Conservation (phyloP, 2,329 filamentous ascomycete species). For the Emmonsiellopsis sp. region DNA sequence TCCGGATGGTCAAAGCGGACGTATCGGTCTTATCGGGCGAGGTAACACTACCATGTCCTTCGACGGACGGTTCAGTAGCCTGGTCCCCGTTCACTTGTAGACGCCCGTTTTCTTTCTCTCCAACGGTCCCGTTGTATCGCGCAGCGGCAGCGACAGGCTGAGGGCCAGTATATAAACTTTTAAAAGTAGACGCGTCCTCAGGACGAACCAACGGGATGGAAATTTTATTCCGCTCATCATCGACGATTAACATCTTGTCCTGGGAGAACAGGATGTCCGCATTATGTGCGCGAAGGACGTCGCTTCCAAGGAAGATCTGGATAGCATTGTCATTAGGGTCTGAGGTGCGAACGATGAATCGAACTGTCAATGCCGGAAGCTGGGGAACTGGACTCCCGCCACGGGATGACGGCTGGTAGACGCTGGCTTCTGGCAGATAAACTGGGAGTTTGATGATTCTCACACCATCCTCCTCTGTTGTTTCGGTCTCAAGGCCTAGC, state of each 20-base stretch:
- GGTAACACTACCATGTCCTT: slow-evolving; percentile 20
- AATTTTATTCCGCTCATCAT: slow-evolving; percentile 76
- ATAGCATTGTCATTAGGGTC: slow-evolving; percentile 49
- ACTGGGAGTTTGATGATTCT: slow-evolving; percentile 68
- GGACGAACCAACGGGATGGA: slow-evolving; percentile 87
- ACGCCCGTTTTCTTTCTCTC: not conserved
- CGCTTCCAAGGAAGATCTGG: slow-evolving; percentile 82
- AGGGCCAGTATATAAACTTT: slow-evolving; percentile 56
- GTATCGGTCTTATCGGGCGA: slow-evolving; percentile 15
- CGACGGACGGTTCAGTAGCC: slow-evolving; percentile 3
- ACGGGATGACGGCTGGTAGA: slow-evolving; percentile 61
- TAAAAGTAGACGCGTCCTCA: slow-evolving; percentile 75
- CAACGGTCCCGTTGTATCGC: not conserved
- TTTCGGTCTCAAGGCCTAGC: slow-evolving; percentile 58
- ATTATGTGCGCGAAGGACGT: slow-evolving; percentile 73
- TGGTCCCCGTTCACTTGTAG: not conserved
- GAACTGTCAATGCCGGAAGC: slow-evolving; percentile 69
- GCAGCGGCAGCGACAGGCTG: slow-evolving; percentile 6
- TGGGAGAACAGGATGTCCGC: slow-evolving; percentile 88
- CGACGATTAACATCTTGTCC: slow-evolving; percentile 78
- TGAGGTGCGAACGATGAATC: slow-evolving; percentile 61
- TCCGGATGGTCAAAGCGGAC: slow-evolving; percentile 18
- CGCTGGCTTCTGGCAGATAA: slow-evolving; percentile 83
- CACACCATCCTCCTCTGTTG: slow-evolving; percentile 56
- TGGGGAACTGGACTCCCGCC: slow-evolving; percentile 65